Percentiles rank a stretch among this genome's conserved stretches.
Evolutionary conservation across 805 yeast genomes (phyloP).

Genomic region (Kluyveromyces nonfermentans): DNA sequence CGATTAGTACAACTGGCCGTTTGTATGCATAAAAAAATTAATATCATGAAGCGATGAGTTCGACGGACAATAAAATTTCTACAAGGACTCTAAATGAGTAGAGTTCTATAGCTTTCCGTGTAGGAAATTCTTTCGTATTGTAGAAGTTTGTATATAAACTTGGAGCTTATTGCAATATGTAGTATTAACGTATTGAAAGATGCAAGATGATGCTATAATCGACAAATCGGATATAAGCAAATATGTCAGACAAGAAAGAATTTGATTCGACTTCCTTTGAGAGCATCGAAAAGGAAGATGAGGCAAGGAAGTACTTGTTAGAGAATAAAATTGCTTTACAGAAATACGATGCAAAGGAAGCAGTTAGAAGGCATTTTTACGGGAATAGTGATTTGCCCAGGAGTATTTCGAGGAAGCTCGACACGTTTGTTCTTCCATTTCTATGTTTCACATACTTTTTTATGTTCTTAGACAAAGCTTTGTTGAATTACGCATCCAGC

Average conservation of each 20-base stretch:
- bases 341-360: slow-evolving; percentile 4
- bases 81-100: not conserved
- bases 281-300: slow-evolving; percentile 14
- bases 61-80: too few species aligned
- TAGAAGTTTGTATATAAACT: not conserved
- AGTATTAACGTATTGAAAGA: too few species aligned
- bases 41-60: not conserved
- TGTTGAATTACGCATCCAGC: slow-evolving; percentile 52
- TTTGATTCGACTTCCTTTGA: slow-evolving; percentile 5
- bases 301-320: slow-evolving; percentile 17
- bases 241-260: slow-evolving; percentile 3
- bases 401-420: slow-evolving; percentile 33
- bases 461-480: slow-evolving; percentile 51
- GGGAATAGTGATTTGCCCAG: slow-evolving; percentile 18
- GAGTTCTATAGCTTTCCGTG: not conserved
- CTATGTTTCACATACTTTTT: slow-evolving; percentile 46
- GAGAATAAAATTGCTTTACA: slow-evolving; percentile 8
- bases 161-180: too few species aligned
- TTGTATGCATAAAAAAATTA: not conserved
- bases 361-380: slow-evolving; percentile 11
- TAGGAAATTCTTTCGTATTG: not conserved
- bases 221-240: not conserved
- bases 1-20: not conserved
- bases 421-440: slow-evolving; percentile 38
- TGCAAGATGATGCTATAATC: not conserved